These are phyloP conservation scores for Vaccinium corymbosum DNA, from an alignment of 148 eudicot genomes.

Conservation along the genomic window DNA sequence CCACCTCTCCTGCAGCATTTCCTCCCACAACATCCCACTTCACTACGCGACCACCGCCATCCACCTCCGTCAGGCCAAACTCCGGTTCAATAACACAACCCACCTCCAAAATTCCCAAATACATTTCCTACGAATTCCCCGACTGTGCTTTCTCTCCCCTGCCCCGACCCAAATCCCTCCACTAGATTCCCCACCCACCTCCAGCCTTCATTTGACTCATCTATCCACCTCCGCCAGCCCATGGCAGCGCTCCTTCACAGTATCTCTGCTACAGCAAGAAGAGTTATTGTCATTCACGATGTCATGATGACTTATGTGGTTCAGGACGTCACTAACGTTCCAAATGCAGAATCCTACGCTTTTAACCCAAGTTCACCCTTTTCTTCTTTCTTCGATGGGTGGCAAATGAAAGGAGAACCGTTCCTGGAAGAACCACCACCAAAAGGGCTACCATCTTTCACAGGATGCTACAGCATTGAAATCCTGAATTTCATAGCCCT, in stretches of 20 bases:
- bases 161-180: neutral
- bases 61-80: conserved; percentile 36
- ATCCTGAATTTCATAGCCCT: conserved; percentile 7
- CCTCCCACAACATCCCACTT: conserved; percentile 25
- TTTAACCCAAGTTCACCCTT: neutral
- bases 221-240: conserved; percentile 12
- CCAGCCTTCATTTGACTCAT: conserved; percentile 3
- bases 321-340: conserved; percentile 16
- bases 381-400: neutral
- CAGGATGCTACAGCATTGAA: conserved; percentile 27
- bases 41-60: conserved; percentile 22
- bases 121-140: conserved; percentile 12
- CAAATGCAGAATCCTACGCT: conserved; percentile 8
- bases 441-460: neutral
- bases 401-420: conserved; percentile 16
- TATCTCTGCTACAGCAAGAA: neutral
- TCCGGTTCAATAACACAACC: conserved; percentile 18
- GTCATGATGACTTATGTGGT: conserved; percentile 17
- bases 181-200: conserved; percentile 8
- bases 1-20: conserved; percentile 27
- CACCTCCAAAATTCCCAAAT: neutral
- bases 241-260: neutral
- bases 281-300: conserved; percentile 14
- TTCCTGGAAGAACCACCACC: neutral
- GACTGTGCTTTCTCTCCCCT: neutral